Base-by-base conservation (phyloP, 2,329 filamentous ascomycete species). In the Furcasterigmium sp. region DNA sequence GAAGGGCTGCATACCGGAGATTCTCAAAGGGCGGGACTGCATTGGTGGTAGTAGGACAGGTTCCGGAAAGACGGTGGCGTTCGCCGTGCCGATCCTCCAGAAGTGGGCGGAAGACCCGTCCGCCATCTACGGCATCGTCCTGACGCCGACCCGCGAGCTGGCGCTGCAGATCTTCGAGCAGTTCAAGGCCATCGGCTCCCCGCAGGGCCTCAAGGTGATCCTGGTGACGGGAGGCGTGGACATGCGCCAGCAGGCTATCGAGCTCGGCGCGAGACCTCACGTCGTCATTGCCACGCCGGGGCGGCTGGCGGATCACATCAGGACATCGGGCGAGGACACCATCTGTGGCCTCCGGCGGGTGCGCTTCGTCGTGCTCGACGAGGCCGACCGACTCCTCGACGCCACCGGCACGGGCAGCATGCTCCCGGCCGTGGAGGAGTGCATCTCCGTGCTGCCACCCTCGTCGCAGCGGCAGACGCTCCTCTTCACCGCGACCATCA, bases 101-200 rank as follows among this genome's bases (percentile, higher is more conserved):
- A 85, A 85, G 63, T 97, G 91, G 90, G 82, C 91, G 3, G 79
- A 90, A 58, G 91, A 98, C 67, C 93, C 93, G 1, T 84, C 85
- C 46, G 93, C 89, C 35, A 91, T 97, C 54, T 98, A 88, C 63
- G 91, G 82, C 2, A 70, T 98, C 6, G 80, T 98, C 13, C 68
- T 98, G 56, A 98, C 93, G 8, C 91, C 90, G 17, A 95, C 89
- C 7, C 78, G 85, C 55, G 93, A 98, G 68, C 78, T 98, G 46
- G 93, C 93, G 4, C 77, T 97, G 18, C 93, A 98, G 61, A 96
- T 98, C 39, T 94, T 85, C 61, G 93, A 98, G 67, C 93, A 98
- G 63, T 84, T 97, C 69, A 89, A 89, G 59, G 93, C 93, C 13
- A 89, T 98, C 43, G 91, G 89, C 3, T 82, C 90, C 4, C 85